phyloP scores from a whole-genome alignment of 108 stramenopile species.

The Nitzschia palea region DNA sequence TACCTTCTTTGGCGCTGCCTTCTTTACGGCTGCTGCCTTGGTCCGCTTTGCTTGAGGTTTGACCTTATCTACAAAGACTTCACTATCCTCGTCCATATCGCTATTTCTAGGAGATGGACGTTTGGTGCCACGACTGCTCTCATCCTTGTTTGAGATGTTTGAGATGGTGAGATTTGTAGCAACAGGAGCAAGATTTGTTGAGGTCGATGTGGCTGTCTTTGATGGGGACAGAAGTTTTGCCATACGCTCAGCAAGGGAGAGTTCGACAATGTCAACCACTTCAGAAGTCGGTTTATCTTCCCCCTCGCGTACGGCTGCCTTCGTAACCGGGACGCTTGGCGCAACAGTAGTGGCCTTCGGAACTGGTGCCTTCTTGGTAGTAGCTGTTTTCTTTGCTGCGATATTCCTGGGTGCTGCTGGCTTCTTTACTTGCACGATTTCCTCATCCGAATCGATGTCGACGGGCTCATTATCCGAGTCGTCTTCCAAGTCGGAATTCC shows the following conservation, averaged over 20 bases:
- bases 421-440: neutral
- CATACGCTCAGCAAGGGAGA: conserved; percentile 37
- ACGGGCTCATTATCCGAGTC: conserved; percentile 48
- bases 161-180: conserved; percentile 1
- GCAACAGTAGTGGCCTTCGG: conserved; percentile 10
- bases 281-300: too few species aligned
- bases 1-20: conserved; percentile 13
- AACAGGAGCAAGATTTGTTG: neutral
- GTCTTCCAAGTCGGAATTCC: conserved; percentile 57
- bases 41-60: conserved; percentile 15
- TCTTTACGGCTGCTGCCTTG: conserved; percentile 19
- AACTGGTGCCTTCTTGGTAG: neutral
- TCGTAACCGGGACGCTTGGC: conserved; percentile 27
- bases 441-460: conserved; percentile 13
- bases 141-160: neutral
- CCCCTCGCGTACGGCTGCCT: too few species aligned
- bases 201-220: neutral
- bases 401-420: neutral
- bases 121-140: conserved; percentile 6
- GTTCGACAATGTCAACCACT: conserved; percentile 26
- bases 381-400: neutral
- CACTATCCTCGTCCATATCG: conserved; percentile 1
- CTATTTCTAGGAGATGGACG: conserved; percentile 25
- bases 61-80: neutral
- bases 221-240: conserved; percentile 25